Conservation (phyloP, 2,329 filamentous ascomycete genomes). For the Cladosporium phlei region DNA sequence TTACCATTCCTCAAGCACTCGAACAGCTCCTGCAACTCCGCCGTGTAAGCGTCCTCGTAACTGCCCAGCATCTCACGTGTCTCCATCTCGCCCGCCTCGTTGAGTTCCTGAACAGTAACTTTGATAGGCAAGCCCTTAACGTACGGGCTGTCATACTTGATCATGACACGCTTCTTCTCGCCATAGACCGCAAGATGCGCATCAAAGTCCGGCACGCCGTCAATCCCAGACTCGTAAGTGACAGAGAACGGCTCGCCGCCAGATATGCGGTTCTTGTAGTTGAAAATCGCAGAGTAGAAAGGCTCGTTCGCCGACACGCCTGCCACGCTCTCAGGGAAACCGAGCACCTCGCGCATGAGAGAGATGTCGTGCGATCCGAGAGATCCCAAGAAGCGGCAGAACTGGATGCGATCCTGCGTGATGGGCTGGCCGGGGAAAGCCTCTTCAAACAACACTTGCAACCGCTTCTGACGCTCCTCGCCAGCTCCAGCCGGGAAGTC, state of each 20-base stretch:
- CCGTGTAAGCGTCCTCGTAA: constrained; percentile 46
- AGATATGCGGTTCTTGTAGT: constrained; percentile 35
- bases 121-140: constrained; percentile 52
- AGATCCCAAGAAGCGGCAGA: constrained; percentile 43
- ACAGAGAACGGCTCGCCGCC: constrained; percentile 42
- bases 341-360: constrained; percentile 51
- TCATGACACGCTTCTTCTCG: constrained; percentile 48
- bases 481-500: constrained; percentile 36
- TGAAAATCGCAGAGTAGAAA: constrained; percentile 39
- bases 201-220: constrained; percentile 50
- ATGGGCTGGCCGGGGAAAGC: constrained; percentile 31
- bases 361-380: constrained; percentile 53
- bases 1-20: constrained; percentile 36
- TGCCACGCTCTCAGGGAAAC: constrained; percentile 44
- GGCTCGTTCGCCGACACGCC: constrained; percentile 41
- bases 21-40: constrained; percentile 40
- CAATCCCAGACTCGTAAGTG: constrained; percentile 55
- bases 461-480: constrained; percentile 20
- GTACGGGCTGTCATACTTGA: constrained; percentile 55
- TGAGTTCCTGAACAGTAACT: constrained; percentile 44
- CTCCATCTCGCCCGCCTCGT: constrained; percentile 30
- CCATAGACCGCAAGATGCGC: constrained; percentile 52
- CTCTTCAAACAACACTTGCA: constrained; percentile 31
- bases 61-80: constrained; percentile 36
- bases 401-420: constrained; percentile 28